Base-by-base conservation (phyloP, 768 basidiomycete species). In the Peribolospora baueri region DNA sequence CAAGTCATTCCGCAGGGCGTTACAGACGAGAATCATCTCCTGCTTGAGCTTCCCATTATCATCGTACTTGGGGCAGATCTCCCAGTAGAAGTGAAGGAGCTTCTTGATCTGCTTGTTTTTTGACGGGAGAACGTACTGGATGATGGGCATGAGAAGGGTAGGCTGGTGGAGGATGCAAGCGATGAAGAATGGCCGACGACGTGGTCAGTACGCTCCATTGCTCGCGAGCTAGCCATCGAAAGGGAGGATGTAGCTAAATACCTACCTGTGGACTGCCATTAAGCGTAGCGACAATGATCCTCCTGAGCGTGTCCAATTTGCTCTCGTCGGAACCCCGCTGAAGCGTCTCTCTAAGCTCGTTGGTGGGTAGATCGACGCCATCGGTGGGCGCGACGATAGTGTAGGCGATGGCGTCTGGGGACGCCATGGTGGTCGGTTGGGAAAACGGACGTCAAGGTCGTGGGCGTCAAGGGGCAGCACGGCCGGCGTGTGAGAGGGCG, bases 21-120 rank as follows among this genome's bases (percentile, higher is more conserved):
- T 97, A 60, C 90, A 88, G 41, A 97, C 91, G 53, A 97, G 76
- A 65, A 95, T 97, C 91, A 97, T 97, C 72, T 98, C 91, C 70
- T 97, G 93, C 75, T 91, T 95, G 61, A 97, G 70, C 70, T 95
- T 97, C 51, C 91, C 91, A 60, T 77, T 80, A 63, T 97, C 91
- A 63, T 97, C 91, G 59, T 90, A 81, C 68, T 95, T 95, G 7
- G 91, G 91, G 69, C 90, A 97, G 25, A 97, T 82, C 70, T 97
- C 85, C 84, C 84, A 88, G 67, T 90, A 88, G 66, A 86, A 87
- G 68, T 87, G 86, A 45, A 10, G 45, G 59, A 93, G 70, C 72
- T 97, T 98, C 79, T 98, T 97, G 65, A 97, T 77, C 57, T 81
- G 79, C 72, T 98, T 97, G 72, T 84, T 88, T 66, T 80, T 79